These are phyloP conservation scores for Posidonia oceanica DNA, from an alignment of 116 monocot genomes.

Conservation along the genomic window DNA sequence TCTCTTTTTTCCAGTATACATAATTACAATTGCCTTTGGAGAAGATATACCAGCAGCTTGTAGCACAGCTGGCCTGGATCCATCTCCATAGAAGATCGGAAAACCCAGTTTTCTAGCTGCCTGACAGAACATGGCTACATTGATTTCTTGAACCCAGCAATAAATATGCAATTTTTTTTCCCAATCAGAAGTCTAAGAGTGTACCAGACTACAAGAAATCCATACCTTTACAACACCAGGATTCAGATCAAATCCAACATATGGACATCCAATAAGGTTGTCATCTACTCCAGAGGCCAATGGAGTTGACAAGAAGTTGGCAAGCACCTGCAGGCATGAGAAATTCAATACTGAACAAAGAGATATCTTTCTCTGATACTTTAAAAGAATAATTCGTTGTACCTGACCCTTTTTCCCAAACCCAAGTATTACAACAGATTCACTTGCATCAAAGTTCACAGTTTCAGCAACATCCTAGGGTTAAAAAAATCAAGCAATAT, in stretches of 20 bases:
- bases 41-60: conserved; percentile 92
- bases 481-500: background rate
- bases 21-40: conserved; percentile 93
- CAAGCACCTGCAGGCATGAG: conserved; percentile 38
- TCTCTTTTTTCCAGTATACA: conserved; percentile 68
- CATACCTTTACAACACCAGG: conserved; percentile 78
- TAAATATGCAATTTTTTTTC: background rate
- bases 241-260: conserved; percentile 93
- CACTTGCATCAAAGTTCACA: conserved; percentile 66
- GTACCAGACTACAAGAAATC: background rate
- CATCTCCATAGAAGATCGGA: conserved; percentile 90
- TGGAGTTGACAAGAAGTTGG: conserved; percentile 91
- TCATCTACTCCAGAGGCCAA: conserved; percentile 71
- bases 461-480: conserved; percentile 24
- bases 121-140: conserved; percentile 18
- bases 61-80: conserved; percentile 83
- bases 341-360: background rate
- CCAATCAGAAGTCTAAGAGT: background rate
- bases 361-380: background rate
- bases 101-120: conserved; percentile 69
- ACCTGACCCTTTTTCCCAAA: conserved; percentile 99
- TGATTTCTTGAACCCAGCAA: conserved; percentile 3
- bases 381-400: conserved; percentile 4
- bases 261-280: conserved; percentile 57
- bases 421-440: conserved; percentile 92